Conservation (phyloP, 805 yeast genomes). For the Tetrapisispora arboricola region DNA sequence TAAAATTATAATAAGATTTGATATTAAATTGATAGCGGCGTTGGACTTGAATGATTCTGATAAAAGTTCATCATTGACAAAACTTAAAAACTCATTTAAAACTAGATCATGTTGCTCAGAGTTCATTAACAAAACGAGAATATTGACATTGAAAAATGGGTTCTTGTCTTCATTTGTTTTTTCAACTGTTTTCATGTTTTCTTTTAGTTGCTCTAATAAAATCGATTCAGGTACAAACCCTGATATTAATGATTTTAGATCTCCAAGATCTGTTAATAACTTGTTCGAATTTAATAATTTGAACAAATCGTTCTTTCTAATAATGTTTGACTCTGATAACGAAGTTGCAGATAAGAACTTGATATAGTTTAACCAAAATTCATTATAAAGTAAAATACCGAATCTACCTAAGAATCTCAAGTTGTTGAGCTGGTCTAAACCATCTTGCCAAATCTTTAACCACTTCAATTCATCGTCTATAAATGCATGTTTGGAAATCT, state of each 20-base stretch:
- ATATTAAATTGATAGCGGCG: not conserved
- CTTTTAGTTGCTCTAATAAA: constrained; percentile 7
- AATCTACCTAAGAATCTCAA: constrained; percentile 25
- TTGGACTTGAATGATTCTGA: not conserved
- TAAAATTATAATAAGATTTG: not conserved
- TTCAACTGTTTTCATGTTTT: constrained; percentile 4
- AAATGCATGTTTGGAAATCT: constrained; percentile 8
- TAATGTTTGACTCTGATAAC: not conserved
- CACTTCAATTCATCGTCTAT: constrained; percentile 17
- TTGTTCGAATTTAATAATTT: constrained; percentile 12
- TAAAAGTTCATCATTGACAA: not conserved
- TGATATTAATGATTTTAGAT: too few species aligned
- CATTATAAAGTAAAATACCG: constrained; percentile 24
- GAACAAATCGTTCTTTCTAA: constrained; percentile 7
- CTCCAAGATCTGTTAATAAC: constrained; percentile 12
- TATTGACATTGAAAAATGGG: too few species aligned
- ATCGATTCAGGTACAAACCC: constrained; percentile 9
- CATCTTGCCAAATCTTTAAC: constrained; percentile 23
- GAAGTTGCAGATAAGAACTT: constrained; percentile 3
- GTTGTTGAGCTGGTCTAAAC: constrained; percentile 20
- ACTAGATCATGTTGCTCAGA: constrained; percentile 11
- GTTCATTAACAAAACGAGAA: constrained; percentile 6
- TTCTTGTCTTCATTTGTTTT: too few species aligned
- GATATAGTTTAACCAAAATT: constrained; percentile 25
- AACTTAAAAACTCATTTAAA: constrained; percentile 12